Base-by-base conservation (phyloP, 1,284 basidiomycete species). In the Cystobasidium slooffiae region DNA sequence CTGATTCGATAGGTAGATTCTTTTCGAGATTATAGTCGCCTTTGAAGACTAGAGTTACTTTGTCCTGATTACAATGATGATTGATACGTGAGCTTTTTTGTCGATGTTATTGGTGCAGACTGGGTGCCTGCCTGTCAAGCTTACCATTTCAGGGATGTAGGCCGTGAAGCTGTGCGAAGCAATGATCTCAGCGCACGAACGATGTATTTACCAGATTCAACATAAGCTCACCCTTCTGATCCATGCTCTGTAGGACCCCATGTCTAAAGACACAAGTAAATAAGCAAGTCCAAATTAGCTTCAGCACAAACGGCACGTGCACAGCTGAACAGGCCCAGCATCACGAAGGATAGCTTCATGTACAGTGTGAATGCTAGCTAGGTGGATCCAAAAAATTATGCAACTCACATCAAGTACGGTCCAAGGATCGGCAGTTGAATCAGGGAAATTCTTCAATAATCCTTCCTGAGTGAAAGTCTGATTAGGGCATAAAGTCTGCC, bases 11-110 rank as follows among this genome's bases (percentile, higher is more conserved):
- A 7, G 72, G 65, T n/a, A 74, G 66, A 43, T 74, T 70, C 31
- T 68, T 66, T 20, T 76, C 75, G 43, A 68, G 24, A 43, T 67
- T 58, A 58, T 63, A 69, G 52, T 76, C 66, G 41, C 75, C 75
- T 44, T 68, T 68, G 64, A 76, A 76, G 65, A 76, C 72, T 14
- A 72, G 44, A 43, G 70, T 52, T 6, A 69, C 74, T 51, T 75
- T 75, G 61, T 68, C 61, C 61, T 63, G 61, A 16, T 43, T 3
- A 44, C 7, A 4, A 44, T 14, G 16, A 31, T 12, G 22, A 12
- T 43, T 16, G 22, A 44, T 44, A 63, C 61, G 61, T 47, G 61
- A 49, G 7, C 24, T 37, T 20, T 3, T 24, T 49, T 12, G 43
- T 6, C 22, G 37, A 6, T 59, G 22, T 59, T 31, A 8, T 7